Base-by-base conservation (phyloP, 2,329 filamentous ascomycete species). In the Arthrobotrys musiformis region DNA sequence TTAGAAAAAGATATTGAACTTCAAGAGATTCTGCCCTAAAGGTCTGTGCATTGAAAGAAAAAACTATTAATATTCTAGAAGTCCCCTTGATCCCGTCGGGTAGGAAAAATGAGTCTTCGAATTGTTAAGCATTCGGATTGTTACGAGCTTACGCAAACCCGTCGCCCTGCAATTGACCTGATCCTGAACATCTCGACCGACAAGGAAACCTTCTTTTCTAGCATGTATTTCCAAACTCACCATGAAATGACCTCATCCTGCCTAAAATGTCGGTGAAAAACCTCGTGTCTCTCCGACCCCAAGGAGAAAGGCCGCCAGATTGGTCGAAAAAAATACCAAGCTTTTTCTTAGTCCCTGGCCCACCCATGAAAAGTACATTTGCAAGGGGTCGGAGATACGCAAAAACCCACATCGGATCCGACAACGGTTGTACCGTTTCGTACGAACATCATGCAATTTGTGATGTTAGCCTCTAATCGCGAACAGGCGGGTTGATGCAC, bases 341-440 rank as follows among this genome's bases (percentile, higher is more conserved):
- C 68, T 64, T 72, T 72, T 72, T 40, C 60, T 72, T 64, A 17
- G 48, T 50, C 40, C 26, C 56, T 48, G 54, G 48, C 28, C 30
- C 30, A 58, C 54, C 60, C 58, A 61, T 56, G 42, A 58, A 42
- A 33, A 46, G 68, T n/a, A 28, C 26, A 28, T 33, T 56, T 66
- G n/a, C 60, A 72, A 60, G 68, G 60, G n/a, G n/a, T n/a, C 60
- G 68, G 68, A 72, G 68, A 72, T 72, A 72, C 30, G 52, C 37
- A 35, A 44, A 70, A 22, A 48, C 56, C 68, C 68, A 72, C 67
- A 35, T 64, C 68, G 68, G 68, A 46, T 60, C 68, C 68, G 68
- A 63, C 17, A 52, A 37, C 68, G 68, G 68, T 42, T 44, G 19
- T 56, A 62, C 56, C 56, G 56, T 42, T 69, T 70, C 67, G 67